These are phyloP conservation scores for slime mould (Dictyostelium discoideum) DNA, from an alignment of 78 protist species.

Conservation along the genomic window dicty_2.7 NC_007090.3:2129501-2130000, in stretches of 20 bases:
- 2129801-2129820: constrained; percentile 55
- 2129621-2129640: constrained; percentile 74
- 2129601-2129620: constrained; percentile 75
- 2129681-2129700: constrained; percentile 88
- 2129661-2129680: constrained; percentile 85
- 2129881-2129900: neutral
- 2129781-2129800: neutral
- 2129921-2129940: neutral
- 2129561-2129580: constrained; percentile 83
- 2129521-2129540: constrained; percentile 53
- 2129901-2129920: neutral
- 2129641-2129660: constrained; percentile 79
- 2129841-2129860: neutral
- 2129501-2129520: constrained; percentile 31
- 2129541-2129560: constrained; percentile 75
- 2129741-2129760: constrained; percentile 60
- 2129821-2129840: no score
- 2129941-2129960: neutral
- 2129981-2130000: no score
- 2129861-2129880: neutral
- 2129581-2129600: constrained; percentile 79
- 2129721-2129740: constrained; percentile 49
- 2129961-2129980: no score
- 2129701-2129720: constrained; percentile 73
- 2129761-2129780: constrained; percentile 18